A percentile compares a stretch with the other conserved stretches of the same genome.
These are phyloP conservation scores for Floccularia luteovirens DNA, from an alignment of 768 basidiomycete species.

Conservation along the genomic window DNA sequence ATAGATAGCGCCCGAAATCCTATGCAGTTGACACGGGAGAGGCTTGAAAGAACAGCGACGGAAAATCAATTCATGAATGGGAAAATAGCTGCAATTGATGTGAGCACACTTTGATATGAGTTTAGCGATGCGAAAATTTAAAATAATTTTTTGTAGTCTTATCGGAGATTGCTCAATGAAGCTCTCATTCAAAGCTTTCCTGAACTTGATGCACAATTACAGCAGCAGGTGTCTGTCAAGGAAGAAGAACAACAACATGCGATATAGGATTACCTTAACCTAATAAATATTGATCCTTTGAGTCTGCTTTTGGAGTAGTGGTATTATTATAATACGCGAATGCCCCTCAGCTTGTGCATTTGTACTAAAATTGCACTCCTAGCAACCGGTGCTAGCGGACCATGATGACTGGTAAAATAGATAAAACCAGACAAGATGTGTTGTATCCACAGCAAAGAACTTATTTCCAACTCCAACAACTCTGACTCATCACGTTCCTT, in stretches of 20 bases:
- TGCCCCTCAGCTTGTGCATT: no score
- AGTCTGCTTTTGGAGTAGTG: no score
- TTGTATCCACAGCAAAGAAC: no score
- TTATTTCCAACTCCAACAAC: no score
- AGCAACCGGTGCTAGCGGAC: no score
- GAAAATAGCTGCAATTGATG: conserved; percentile 73
- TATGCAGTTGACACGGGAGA: conserved; percentile 73
- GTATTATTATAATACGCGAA: no score
- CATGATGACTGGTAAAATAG: no score
- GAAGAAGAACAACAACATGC: not conserved
- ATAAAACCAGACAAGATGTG: no score
- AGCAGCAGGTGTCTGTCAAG: conserved; percentile 4
- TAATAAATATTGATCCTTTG: no score
- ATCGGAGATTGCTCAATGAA: conserved; percentile 58
- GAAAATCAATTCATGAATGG: conserved; percentile 93
- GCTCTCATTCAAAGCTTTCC: conserved; percentile 70
- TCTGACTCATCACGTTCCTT: no score
- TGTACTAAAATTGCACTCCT: no score
- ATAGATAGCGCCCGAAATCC: conserved; percentile 79
- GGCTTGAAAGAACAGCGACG: conserved; percentile 75
- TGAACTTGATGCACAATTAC: conserved; percentile 39
- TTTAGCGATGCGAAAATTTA: conserved; percentile 1
- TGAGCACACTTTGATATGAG: conserved; percentile 20
- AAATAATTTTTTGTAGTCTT: conserved; percentile 51
- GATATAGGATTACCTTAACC: no score